Percentiles rank a stretch among this genome's conserved stretches.
These are phyloP conservation scores for Seiridium cupressi DNA, from an alignment of 2,329 filamentous ascomycete species.

Conservation along the genomic window DNA sequence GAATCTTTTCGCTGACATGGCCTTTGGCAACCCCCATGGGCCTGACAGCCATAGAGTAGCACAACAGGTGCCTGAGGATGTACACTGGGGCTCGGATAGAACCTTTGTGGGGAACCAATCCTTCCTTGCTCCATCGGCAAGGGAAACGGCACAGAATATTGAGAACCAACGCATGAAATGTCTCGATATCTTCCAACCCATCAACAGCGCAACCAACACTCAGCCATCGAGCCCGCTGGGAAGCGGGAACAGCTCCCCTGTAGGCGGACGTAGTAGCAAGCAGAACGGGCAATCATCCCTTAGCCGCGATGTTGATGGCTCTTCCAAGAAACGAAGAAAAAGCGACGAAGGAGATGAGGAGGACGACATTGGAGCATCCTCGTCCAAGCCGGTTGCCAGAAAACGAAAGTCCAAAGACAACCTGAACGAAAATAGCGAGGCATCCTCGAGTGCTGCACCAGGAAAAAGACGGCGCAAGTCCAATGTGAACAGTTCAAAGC, in stretches of 20 bases:
- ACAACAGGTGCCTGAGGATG: constrained; percentile 39
- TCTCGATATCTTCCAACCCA: constrained; percentile 56
- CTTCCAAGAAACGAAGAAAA: constrained; percentile 53
- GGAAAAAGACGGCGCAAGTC: constrained; percentile 54
- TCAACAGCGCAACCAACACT: constrained; percentile 58
- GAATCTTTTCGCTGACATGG: constrained; percentile 40
- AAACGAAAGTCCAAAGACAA: constrained; percentile 49
- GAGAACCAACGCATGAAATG: constrained; percentile 54
- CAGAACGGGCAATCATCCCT: constrained; percentile 24
- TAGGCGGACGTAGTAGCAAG: constrained; percentile 20
- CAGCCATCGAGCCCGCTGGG: constrained; percentile 54
- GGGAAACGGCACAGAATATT: constrained; percentile 57
- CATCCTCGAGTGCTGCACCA: constrained; percentile 28
- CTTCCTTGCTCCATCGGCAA: constrained; percentile 56
- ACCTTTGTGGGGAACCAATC: constrained; percentile 56
- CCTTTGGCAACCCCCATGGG: constrained; percentile 29
- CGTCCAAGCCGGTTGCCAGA: constrained; percentile 31
- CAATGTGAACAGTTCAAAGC: constrained; percentile 38
- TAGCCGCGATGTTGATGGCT: constrained; percentile 37
- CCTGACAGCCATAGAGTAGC: constrained; percentile 19
- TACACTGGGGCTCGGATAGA: constrained; percentile 69
- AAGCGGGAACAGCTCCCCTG: constrained; percentile 20
- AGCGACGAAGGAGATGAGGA: constrained; percentile 46
- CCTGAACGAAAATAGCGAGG: constrained; percentile 30
- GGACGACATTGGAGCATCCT: constrained; percentile 31